Evolutionary conservation across 2,329 filamentous ascomycete species (phyloP).

Genomic region (Blastomyces percursus): DNA sequence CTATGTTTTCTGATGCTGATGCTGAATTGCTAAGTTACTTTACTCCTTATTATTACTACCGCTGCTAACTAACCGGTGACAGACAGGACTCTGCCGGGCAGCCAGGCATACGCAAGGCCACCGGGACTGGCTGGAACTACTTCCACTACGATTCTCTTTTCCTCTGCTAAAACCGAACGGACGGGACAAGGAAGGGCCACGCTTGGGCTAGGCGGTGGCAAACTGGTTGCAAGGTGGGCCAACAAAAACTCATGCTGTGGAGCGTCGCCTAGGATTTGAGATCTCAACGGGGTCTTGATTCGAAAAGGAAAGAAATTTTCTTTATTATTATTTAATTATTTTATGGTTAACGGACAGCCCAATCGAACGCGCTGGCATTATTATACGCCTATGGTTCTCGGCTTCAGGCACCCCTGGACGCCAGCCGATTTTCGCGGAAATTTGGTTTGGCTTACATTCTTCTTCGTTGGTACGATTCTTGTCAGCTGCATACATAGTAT

Average conservation of each 20-base stretch:
- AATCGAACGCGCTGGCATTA: neutral
- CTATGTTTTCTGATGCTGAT: neutral
- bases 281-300: neutral
- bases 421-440: neutral
- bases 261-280: neutral
- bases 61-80: neutral
- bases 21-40: neutral
- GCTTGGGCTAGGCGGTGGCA: slow-evolving; percentile 1
- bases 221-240: neutral
- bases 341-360: neutral
- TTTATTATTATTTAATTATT: neutral
- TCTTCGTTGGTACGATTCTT: neutral
- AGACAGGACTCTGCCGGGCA: neutral
- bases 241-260: neutral
- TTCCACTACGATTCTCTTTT: neutral
- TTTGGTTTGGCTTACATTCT: neutral
- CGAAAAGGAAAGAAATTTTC: neutral
- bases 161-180: neutral
- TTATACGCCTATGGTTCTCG: neutral
- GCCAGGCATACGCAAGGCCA: neutral
- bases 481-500: neutral
- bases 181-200: neutral
- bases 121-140: neutral
- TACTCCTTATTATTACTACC: neutral
- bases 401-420: too few relatives aligned